These are phyloP conservation scores for Leishmania arabica DNA, from an alignment of 208 protist genomes.

Conservation along the genomic window DNA sequence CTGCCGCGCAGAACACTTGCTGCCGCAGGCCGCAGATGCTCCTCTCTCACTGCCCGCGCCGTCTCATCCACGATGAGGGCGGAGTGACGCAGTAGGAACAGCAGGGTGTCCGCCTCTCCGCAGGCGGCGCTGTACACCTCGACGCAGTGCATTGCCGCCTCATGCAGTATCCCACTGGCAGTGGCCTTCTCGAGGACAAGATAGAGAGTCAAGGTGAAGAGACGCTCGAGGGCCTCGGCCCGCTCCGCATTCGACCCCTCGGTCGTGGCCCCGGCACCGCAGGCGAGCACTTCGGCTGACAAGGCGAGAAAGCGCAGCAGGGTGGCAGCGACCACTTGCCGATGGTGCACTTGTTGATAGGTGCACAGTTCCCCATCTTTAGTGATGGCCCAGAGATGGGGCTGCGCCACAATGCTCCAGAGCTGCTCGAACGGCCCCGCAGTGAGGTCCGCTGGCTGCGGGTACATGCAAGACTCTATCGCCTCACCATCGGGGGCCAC, in stretches of 20 bases:
- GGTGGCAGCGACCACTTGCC: conserved; percentile 72
- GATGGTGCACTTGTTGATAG: conserved; percentile 78
- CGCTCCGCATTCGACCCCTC: conserved; percentile 3
- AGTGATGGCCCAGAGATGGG: conserved; percentile 85
- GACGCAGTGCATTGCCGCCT: conserved; percentile 59
- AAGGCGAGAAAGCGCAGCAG: conserved; percentile 71
- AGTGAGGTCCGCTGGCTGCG: conserved; percentile 53
- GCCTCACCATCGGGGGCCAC: neutral
- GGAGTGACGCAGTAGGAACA: conserved; percentile 57
- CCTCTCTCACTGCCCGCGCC: conserved; percentile 65
- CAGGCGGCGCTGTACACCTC: conserved; percentile 47
- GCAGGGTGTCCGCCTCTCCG: conserved; percentile 33
- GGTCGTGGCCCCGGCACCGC: neutral
- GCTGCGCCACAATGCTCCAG: conserved; percentile 73
- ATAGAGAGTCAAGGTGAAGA: conserved; percentile 73
- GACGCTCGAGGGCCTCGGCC: conserved; percentile 39
- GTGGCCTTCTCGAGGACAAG: conserved; percentile 88
- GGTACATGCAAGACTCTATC: conserved; percentile 19
- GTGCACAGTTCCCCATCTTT: conserved; percentile 76
- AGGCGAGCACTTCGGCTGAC: conserved; percentile 33
- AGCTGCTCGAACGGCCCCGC: conserved; percentile 76
- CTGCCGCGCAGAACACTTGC: conserved; percentile 71
- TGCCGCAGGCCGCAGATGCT: conserved; percentile 56
- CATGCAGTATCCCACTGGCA: conserved; percentile 50
- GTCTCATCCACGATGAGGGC: conserved; percentile 78